Percentiles rank a stretch among this genome's conserved stretches.
These are phyloP conservation scores for Penicillium aurantiogriseum DNA, from an alignment of 2,329 filamentous ascomycete genomes.

Conservation along the genomic window DNA sequence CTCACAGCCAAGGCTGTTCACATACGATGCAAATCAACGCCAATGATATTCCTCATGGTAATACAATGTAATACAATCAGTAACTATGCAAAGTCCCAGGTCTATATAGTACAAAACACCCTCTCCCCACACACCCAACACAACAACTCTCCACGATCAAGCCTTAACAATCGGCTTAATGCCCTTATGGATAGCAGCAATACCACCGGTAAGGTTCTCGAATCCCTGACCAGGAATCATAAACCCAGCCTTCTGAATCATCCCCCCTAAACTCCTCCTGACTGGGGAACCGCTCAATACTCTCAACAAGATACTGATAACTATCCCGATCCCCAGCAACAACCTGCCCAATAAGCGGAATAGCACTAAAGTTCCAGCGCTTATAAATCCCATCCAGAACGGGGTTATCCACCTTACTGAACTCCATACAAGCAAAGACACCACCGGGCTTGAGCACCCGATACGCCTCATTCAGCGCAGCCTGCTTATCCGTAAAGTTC, in stretches of 20 bases:
- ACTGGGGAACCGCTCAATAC: constrained; percentile 87
- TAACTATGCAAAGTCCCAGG: constrained; percentile 10
- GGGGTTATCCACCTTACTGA: constrained; percentile 77
- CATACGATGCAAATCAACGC: neutral
- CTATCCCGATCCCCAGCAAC: constrained; percentile 92
- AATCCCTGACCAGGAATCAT: constrained; percentile 77
- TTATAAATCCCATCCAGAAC: constrained; percentile 86
- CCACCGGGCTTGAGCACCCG: constrained; percentile 91
- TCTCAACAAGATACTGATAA: constrained; percentile 98
- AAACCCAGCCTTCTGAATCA: constrained; percentile 68
- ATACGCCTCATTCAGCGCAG: constrained; percentile 77
- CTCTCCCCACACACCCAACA: neutral
- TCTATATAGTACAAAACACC: constrained; percentile 22
- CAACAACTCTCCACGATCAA: neutral
- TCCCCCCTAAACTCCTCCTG: constrained; percentile 76
- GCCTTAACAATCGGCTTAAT: constrained; percentile 65
- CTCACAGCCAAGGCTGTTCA: neutral
- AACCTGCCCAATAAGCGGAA: constrained; percentile 91
- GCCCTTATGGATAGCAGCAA: constrained; percentile 94
- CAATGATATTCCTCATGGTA: constrained; percentile 13
- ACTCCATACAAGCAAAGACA: constrained; percentile 95
- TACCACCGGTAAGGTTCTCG: constrained; percentile 86
- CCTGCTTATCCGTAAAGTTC: constrained; percentile 91
- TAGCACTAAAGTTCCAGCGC: constrained; percentile 91
- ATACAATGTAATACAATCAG: constrained; percentile 19